Conservation (phyloP, 441 rosid species). For the Flueggea neowawraea region DNA sequence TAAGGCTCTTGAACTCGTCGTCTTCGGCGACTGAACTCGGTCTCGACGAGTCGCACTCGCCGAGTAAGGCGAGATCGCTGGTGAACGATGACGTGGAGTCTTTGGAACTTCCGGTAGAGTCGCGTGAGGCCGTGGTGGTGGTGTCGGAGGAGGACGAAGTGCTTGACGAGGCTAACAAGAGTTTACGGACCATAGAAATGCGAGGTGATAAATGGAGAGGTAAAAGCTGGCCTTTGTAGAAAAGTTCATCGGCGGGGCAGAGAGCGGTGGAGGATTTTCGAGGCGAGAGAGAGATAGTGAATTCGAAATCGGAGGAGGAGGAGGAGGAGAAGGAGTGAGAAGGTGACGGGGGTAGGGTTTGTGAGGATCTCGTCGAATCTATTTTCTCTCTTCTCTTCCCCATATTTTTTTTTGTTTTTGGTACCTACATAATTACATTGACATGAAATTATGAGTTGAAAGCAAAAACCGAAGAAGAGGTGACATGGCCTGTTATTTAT, state of each 20-base stretch:
- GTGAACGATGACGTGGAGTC: conserved; percentile 62
- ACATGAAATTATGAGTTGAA: not conserved
- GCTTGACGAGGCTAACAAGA: conserved; percentile 62
- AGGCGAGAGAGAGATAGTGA: conserved; percentile 69
- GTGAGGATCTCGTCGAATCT: conserved; percentile 37
- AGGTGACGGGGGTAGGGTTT: conserved; percentile 67
- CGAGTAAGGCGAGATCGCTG: conserved; percentile 38
- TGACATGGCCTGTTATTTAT: too few species aligned
- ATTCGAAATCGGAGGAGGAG: conserved; percentile 85
- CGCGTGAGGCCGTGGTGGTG: conserved; percentile 66
- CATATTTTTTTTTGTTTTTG: conserved; percentile 8
- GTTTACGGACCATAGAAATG: conserved; percentile 87
- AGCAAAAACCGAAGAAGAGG: too few species aligned
- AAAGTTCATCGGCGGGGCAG: conserved; percentile 91
- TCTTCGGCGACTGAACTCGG: conserved; percentile 83
- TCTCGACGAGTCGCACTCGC: conserved; percentile 66
- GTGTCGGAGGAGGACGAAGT: conserved; percentile 60
- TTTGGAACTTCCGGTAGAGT: conserved; percentile 76
- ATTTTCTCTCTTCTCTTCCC: conserved; percentile 35
- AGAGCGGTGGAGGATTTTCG: conserved; percentile 63
- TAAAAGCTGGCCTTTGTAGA: conserved; percentile 95
- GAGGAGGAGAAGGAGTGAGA: conserved; percentile 77
- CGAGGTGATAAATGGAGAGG: conserved; percentile 94
- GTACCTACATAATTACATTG: not conserved
- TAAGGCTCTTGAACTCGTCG: conserved; percentile 48